Percentiles rank a stretch among this genome's conserved stretches.
phyloP scores from a whole-genome alignment of 106 monocot genomes.

The Dioscorea dumetorum region DNA sequence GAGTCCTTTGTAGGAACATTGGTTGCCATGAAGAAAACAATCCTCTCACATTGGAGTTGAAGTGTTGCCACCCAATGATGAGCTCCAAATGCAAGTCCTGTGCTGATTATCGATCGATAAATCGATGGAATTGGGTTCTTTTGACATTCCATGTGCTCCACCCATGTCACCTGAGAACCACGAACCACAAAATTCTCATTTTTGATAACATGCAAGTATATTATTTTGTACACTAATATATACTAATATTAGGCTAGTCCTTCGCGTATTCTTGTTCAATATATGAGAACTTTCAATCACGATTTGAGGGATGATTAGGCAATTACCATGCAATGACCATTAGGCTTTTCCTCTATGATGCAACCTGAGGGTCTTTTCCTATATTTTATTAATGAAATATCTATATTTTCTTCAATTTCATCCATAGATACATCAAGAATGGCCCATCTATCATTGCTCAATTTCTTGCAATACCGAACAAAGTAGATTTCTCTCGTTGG shows the following conservation, averaged over 20 bases:
- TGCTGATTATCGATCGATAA: slow-evolving; percentile 32
- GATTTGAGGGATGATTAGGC: no score
- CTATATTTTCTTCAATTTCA: slow-evolving; percentile 32
- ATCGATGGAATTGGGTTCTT: slow-evolving; percentile 19
- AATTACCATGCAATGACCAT: slow-evolving; percentile 54
- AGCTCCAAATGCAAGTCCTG: slow-evolving; percentile 68
- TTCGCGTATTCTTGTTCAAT: background rate
- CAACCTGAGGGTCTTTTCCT: slow-evolving; percentile 55
- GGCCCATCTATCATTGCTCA: slow-evolving; percentile 37
- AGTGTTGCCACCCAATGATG: slow-evolving; percentile 55
- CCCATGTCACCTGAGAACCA: slow-evolving; percentile 45
- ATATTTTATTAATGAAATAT: slow-evolving; percentile 23
- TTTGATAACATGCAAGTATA: background rate
- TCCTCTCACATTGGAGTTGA: slow-evolving; percentile 64
- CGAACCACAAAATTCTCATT: no score
- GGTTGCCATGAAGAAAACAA: slow-evolving; percentile 62
- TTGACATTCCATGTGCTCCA: slow-evolving; percentile 54
- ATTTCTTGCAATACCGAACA: slow-evolving; percentile 36
- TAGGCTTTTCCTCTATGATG: slow-evolving; percentile 53
- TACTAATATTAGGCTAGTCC: background rate
- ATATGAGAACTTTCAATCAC: no score
- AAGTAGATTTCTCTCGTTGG: slow-evolving; percentile 57
- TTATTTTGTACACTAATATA: background rate
- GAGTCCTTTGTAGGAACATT: slow-evolving; percentile 67
- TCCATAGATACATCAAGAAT: slow-evolving; percentile 46